Conservation (phyloP, 2,329 filamentous ascomycete species). For the Beauveria asiatica region DNA sequence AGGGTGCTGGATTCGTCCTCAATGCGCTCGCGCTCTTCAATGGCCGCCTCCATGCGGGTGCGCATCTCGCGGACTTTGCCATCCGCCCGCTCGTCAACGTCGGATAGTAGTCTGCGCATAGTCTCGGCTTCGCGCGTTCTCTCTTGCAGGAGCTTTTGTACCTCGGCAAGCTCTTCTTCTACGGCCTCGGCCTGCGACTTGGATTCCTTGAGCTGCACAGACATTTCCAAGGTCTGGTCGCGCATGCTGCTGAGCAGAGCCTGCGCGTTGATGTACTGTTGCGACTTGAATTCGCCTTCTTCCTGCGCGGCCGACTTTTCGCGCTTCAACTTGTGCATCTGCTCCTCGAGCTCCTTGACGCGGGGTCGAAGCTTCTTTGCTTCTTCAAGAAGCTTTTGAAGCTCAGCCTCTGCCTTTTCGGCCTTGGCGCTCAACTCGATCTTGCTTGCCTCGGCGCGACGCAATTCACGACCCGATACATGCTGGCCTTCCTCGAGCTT, state of each 20-base stretch:
- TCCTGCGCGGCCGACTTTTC: slow-evolving; percentile 64
- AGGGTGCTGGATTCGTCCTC: slow-evolving; percentile 82
- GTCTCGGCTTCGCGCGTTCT: slow-evolving; percentile 88
- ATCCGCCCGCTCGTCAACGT: slow-evolving; percentile 78
- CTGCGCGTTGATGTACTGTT: slow-evolving; percentile 79
- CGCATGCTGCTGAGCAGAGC: slow-evolving; percentile 85
- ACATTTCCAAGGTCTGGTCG: slow-evolving; percentile 81
- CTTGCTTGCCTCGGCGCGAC: slow-evolving; percentile 69
- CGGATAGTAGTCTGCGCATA: slow-evolving; percentile 80
- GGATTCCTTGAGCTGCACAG: slow-evolving; percentile 84
- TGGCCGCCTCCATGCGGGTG: slow-evolving; percentile 74
- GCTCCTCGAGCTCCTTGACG: slow-evolving; percentile 62
- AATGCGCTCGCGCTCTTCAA: slow-evolving; percentile 88
- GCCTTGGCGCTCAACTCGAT: slow-evolving; percentile 65
- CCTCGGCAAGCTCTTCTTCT: slow-evolving; percentile 86
- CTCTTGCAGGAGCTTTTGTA: slow-evolving; percentile 77
- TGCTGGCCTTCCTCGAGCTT: slow-evolving; percentile 74
- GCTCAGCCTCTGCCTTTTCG: slow-evolving; percentile 63
- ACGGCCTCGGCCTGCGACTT: slow-evolving; percentile 73
- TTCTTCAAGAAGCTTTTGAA: slow-evolving; percentile 66
- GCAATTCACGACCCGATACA: slow-evolving; percentile 65
- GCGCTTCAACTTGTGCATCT: slow-evolving; percentile 57
- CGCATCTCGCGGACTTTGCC: slow-evolving; percentile 80
- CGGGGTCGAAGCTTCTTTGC: slow-evolving; percentile 54
- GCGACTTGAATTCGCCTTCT: slow-evolving; percentile 74